Conservation (phyloP, 805 yeast genomes). For the Candida sithepensis region DNA sequence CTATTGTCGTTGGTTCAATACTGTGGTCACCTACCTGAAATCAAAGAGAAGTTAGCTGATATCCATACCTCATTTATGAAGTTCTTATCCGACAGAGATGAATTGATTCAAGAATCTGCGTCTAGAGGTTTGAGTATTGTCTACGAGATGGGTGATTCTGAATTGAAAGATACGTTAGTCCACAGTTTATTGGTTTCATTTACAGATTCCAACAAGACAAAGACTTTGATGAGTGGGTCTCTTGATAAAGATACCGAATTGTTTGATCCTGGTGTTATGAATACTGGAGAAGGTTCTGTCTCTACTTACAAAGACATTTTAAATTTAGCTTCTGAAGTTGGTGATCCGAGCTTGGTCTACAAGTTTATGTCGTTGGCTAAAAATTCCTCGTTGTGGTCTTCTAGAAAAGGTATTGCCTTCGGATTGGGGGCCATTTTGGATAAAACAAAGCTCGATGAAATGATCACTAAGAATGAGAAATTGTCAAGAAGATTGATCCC, state of each 20-base stretch:
- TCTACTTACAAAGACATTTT: conserved; percentile 90
- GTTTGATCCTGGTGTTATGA: conserved; percentile 78
- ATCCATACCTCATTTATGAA: conserved; percentile 75
- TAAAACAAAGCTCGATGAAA: conserved; percentile 64
- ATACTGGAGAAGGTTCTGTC: conserved; percentile 79
- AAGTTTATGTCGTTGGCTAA: conserved; percentile 91
- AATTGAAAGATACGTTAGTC: conserved; percentile 68
- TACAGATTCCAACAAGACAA: conserved; percentile 57
- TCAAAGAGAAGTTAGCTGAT: conserved; percentile 44
- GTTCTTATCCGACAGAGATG: conserved; percentile 78
- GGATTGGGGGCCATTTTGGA: conserved; percentile 85
- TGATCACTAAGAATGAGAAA: conserved; percentile 49
- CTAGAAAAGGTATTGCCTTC: conserved; percentile 90
- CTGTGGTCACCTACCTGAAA: conserved; percentile 46
- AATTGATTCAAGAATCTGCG: conserved; percentile 87
- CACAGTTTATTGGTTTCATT: conserved; percentile 72
- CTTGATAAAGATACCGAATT: conserved; percentile 77
- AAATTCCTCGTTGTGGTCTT: conserved; percentile 85
- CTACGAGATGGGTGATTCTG: conserved; percentile 70
- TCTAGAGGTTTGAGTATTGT: conserved; percentile 81
- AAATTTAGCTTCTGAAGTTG: conserved; percentile 87
- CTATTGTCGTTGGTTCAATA: conserved; percentile 74
- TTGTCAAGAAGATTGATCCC: conserved; percentile 68
- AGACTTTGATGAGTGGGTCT: conserved; percentile 55
- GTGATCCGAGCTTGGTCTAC: conserved; percentile 91